Evolutionary conservation across 768 basidiomycete genomes (phyloP), one percentile per base, ranked within the genome.

Genomic region (Hygrophorus pudorinus): DNA sequence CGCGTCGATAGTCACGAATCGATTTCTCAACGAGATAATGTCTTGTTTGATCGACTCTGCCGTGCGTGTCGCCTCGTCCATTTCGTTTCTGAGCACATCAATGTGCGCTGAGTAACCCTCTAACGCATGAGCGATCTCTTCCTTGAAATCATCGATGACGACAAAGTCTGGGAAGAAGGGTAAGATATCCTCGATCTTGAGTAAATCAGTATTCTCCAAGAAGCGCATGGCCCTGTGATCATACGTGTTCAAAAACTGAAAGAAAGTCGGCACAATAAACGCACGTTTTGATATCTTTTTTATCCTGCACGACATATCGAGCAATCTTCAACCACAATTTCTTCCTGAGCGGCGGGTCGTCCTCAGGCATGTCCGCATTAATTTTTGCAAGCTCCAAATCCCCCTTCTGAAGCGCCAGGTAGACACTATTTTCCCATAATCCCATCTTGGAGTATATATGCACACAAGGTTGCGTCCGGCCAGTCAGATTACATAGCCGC

Each of bases 161-260:
- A 94, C 91, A 58, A 99, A 99, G 65, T 98, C 94, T 2, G 96
- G 94, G 79, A 99, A 98, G 80, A 98, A 99, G 4, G 96, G 96
- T 13, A 99, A 67, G 49, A 99, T 96, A 57, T 99, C 96, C 59
- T 99, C 96, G 51, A 99, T 94, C 65, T 97, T 97, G 58, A 99
- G 77, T 29, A 98, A 66, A 53, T 89, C 82, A 0, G 96, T 94
- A 50, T 89, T 83, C 59, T 98, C 92, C 53, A 98, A 70, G 69
- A 99, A 97, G 16, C 77, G 79, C 90, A 98, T 98, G 14, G 96
- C 96, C 42, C 94, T 99, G 59, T 13, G 21, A 18, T 48, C 30
- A 20, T 41, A 29, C 21, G 42, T 39, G 31, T 37, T 13, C 42
- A 34, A 13, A 48, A 41, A 13, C 33, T 32, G 4, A 8, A n/a